Evolutionary conservation across 1,284 basidiomycete species (phyloP).

Genomic region (Marasmius fiardii): DNA sequence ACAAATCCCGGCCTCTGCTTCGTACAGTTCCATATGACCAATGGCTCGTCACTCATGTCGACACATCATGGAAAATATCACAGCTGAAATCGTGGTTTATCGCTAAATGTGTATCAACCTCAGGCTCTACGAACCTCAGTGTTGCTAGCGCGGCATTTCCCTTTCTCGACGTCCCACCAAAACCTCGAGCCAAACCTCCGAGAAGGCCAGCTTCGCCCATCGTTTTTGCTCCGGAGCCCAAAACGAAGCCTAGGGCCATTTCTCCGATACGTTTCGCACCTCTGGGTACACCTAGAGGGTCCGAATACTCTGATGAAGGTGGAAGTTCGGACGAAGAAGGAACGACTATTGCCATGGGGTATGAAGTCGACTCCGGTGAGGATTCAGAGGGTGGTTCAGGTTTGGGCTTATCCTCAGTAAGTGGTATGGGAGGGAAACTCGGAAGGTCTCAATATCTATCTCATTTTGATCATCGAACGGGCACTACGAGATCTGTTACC

Average conservation of each 20-base stretch:
- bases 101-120: conserved; percentile 1
- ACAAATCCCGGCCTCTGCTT: not conserved
- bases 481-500: conserved; percentile 6
- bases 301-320: conserved; percentile 20
- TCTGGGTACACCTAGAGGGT: not conserved
- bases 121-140: not conserved
- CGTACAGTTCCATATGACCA: conserved; percentile 3
- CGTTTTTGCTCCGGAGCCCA: conserved; percentile 6
- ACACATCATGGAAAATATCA: conserved; percentile 2
- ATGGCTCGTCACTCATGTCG: conserved; percentile 7
- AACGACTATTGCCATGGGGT: conserved; percentile 20
- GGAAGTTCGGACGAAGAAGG: conserved; percentile 21
- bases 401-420: conserved; percentile 6
- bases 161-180: not conserved
- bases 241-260: conserved; percentile 18
- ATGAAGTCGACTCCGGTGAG: conserved; percentile 33
- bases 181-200: not conserved
- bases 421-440: conserved; percentile 2
- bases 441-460: conserved; percentile 10
- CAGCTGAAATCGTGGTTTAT: conserved; percentile 5
- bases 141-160: not conserved
- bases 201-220: conserved; percentile 2
- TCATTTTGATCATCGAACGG: not conserved
- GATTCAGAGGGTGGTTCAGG: conserved; percentile 15
- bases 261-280: conserved; percentile 11